A percentile compares a stretch with the other conserved stretches of the same genome.
Evolutionary conservation across 192 early-diverging fungal species (phyloP).

Genomic region (Backusella psychrophila): DNA sequence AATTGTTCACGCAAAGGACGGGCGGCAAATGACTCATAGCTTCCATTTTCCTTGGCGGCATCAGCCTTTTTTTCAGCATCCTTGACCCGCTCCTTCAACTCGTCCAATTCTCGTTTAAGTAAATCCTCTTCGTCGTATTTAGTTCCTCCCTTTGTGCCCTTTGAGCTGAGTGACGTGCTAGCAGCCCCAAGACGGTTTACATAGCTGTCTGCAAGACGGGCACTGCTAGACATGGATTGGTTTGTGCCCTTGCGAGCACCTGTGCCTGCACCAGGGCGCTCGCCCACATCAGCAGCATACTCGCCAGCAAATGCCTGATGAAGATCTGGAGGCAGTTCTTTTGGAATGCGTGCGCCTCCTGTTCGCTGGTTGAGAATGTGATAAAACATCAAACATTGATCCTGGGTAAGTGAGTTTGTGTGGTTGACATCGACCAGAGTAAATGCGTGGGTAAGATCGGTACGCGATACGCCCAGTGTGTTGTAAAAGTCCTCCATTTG

Average conservation of each 20-base stretch:
- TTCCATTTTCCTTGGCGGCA: conserved; percentile 14
- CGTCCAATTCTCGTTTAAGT: conserved; percentile 41
- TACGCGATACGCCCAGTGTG: conserved; percentile 46
- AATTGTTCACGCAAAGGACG: conserved; percentile 40
- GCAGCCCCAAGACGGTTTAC: conserved; percentile 35
- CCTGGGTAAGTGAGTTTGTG: conserved; percentile 50
- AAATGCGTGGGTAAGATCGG: conserved; percentile 51
- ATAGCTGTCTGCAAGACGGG: conserved; percentile 35
- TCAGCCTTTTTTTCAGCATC: conserved; percentile 43
- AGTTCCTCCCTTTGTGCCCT: conserved; percentile 16
- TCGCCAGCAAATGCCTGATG: conserved; percentile 53
- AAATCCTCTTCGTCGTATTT: conserved; percentile 48
- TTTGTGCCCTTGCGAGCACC: conserved; percentile 28
- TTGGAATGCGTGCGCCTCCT: conserved; percentile 50
- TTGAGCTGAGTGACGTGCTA: conserved; percentile 30
- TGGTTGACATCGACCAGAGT: conserved; percentile 53
- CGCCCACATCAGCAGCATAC: conserved; percentile 44
- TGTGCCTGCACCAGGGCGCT: conserved; percentile 27
- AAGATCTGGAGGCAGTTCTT: conserved; percentile 46
- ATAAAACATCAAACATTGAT: conserved; percentile 54
- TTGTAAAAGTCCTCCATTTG: conserved; percentile 57
- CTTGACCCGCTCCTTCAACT: conserved; percentile 44
- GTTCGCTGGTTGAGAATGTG: conserved; percentile 58
- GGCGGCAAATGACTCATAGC: conserved; percentile 27
- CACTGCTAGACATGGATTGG: conserved; percentile 29